Evolutionary conservation across 1,284 basidiomycete species (phyloP).

Genomic region (Ceratobasidium sp.): DNA sequence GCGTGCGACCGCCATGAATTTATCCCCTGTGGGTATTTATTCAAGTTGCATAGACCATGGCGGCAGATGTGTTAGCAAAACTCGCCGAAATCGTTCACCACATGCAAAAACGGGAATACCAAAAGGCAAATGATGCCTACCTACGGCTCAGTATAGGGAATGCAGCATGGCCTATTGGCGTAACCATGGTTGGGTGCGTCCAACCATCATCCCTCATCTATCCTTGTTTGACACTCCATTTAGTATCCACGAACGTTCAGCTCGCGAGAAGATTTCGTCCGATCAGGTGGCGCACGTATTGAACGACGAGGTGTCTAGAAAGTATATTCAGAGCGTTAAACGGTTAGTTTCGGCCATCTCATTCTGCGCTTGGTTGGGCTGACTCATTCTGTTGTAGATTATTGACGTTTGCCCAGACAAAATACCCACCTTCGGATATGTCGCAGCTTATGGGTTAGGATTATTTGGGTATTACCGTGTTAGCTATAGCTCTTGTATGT

Average conservation of each 20-base stretch:
- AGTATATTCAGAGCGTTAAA: slow-evolving; percentile 99
- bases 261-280: slow-evolving; percentile 95
- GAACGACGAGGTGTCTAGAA: slow-evolving; percentile 98
- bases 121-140: slow-evolving; percentile 96
- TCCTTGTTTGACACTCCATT: background rate
- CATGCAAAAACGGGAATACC: slow-evolving; percentile 96
- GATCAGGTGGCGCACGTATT: slow-evolving; percentile 98
- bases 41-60: background rate
- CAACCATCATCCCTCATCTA: slow-evolving; percentile 14
- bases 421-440: slow-evolving; percentile 90
- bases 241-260: slow-evolving; percentile 97
- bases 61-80: slow-evolving; percentile 86
- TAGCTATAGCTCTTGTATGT: slow-evolving; percentile 1
- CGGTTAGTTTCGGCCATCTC: slow-evolving; percentile 65
- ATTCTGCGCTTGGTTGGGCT: background rate
- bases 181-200: slow-evolving; percentile 96
- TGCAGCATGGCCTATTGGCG: slow-evolving; percentile 99
- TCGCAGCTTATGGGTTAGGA: slow-evolving; percentile 90
- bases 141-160: slow-evolving; percentile 97
- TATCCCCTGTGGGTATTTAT: slow-evolving; percentile 14
- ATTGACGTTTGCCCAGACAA: slow-evolving; percentile 94
- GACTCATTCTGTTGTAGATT: slow-evolving; percentile 65
- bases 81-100: slow-evolving; percentile 96
- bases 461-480: background rate
- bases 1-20: slow-evolving; percentile 56